phyloP scores from a whole-genome alignment of 2,329 filamentous ascomycete genomes.

The Daldinia eschscholtzii region DNA sequence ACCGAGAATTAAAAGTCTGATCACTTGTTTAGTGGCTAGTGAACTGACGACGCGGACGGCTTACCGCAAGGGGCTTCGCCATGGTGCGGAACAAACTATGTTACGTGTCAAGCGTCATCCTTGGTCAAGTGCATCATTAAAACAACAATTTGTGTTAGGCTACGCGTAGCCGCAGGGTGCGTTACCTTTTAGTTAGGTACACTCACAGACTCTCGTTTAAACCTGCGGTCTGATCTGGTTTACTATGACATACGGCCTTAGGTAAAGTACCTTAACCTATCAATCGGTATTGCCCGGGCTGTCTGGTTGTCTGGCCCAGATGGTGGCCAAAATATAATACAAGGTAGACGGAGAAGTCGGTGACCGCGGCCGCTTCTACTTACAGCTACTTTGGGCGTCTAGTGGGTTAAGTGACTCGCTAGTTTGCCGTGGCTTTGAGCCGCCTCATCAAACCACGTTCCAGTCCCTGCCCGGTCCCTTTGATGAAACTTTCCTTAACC shows the following conservation, averaged over 20 bases:
- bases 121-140: slow-evolving; percentile 26
- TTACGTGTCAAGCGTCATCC: slow-evolving; percentile 41
- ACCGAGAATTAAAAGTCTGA: slow-evolving; percentile 21
- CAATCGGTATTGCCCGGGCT: too few relatives aligned
- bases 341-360: slow-evolving; percentile 38
- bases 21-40: slow-evolving; percentile 18
- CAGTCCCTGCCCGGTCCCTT: slow-evolving; percentile 33
- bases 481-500: slow-evolving; percentile 24
- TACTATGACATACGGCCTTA: too few relatives aligned
- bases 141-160: slow-evolving; percentile 12
- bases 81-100: slow-evolving; percentile 34
- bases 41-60: slow-evolving; percentile 11
- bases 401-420: slow-evolving; percentile 21
- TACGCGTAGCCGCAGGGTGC: slow-evolving; percentile 41
- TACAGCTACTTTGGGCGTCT: slow-evolving; percentile 5
- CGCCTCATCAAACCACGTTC: slow-evolving; percentile 49
- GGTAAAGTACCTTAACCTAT: too few relatives aligned
- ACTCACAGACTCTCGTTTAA: neutral
- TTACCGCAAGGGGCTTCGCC: slow-evolving; percentile 23
- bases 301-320: too few relatives aligned
- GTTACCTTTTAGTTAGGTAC: slow-evolving; percentile 12
- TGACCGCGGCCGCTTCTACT: slow-evolving; percentile 32
- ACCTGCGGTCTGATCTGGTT: slow-evolving; percentile 7
- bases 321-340: slow-evolving; percentile 10
- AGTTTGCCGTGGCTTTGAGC: slow-evolving; percentile 43